These are phyloP conservation scores for Candida insectorum DNA, from an alignment of 805 yeast genomes.

Conservation along the genomic window DNA sequence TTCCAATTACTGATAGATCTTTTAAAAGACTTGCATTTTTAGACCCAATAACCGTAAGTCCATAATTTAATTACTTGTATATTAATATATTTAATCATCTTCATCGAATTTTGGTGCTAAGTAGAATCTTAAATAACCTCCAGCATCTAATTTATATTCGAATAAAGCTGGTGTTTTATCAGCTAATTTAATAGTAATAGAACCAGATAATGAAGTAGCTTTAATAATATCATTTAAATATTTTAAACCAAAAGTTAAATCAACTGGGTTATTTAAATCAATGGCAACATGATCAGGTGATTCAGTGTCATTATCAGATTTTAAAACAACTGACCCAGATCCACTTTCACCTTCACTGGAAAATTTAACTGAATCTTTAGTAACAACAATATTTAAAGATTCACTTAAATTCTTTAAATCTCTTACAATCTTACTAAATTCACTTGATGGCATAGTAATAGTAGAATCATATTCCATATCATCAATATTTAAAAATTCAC, in stretches of 20 bases:
- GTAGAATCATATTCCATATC: constrained; percentile 89
- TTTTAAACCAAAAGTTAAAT: constrained; percentile 86
- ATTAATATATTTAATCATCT: constrained; percentile 49
- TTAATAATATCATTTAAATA: constrained; percentile 89
- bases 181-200: constrained; percentile 81
- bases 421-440: constrained; percentile 84
- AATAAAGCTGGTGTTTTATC: constrained; percentile 92
- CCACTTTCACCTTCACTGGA: constrained; percentile 91
- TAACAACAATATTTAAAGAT: constrained; percentile 78
- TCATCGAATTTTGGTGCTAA: constrained; percentile 98
- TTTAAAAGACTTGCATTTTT: constrained; percentile 42
- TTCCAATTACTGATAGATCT: constrained; percentile 66
- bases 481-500: constrained; percentile 89
- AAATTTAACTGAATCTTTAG: constrained; percentile 90
- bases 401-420: constrained; percentile 87
- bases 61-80: constrained; percentile 1
- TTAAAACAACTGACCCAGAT: constrained; percentile 78
- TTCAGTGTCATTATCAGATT: constrained; percentile 80
- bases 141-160: constrained; percentile 79
- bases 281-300: constrained; percentile 73
- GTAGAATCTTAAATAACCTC: constrained; percentile 93
- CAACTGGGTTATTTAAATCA: constrained; percentile 81
- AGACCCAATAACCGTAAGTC: constrained; percentile 1
- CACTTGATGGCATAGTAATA: constrained; percentile 81
- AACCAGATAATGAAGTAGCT: constrained; percentile 74